A percentile compares a stretch with the other conserved stretches of the same genome.
phyloP scores from a whole-genome alignment of 1,139 yeast genomes.

The Arxiozyma bovina region DNA sequence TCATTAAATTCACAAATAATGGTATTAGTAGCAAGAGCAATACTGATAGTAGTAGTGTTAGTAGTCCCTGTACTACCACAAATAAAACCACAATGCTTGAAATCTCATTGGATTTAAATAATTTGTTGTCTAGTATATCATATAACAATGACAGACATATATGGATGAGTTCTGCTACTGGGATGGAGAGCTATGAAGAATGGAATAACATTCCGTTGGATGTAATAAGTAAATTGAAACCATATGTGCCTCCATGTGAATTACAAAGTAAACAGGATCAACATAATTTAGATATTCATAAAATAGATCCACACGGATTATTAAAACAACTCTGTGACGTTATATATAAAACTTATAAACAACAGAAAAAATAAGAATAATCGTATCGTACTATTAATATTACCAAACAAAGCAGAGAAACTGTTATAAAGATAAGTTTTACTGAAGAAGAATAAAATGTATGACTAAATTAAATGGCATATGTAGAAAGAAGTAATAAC shows the following conservation, averaged over 20 bases:
- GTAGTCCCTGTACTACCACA: background rate
- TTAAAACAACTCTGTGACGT: constrained; percentile 1
- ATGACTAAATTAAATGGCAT: background rate
- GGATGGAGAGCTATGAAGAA: constrained; percentile 26
- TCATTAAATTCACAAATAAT: background rate
- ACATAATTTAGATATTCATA: background rate
- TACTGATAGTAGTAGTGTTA: background rate
- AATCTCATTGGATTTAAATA: background rate
- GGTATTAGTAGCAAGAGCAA: no score
- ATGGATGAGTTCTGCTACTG: constrained; percentile 24
- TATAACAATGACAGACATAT: constrained; percentile 7
- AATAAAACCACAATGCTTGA: constrained; percentile 1
- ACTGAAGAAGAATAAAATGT: background rate
- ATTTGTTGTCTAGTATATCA: constrained; percentile 6
- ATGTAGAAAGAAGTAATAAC: no score
- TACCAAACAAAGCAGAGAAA: background rate
- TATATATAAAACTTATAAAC: background rate
- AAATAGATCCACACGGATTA: constrained; percentile 8
- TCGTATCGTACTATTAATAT: no score
- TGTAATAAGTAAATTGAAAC: constrained; percentile 21
- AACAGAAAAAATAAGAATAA: background rate
- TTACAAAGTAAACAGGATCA: background rate
- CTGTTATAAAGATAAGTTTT: background rate
- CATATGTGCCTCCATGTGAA: constrained; percentile 14
- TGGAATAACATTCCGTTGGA: constrained; percentile 31